phyloP scores from a whole-genome alignment of 73 alveolate species.

The Paramecium bursaria region DNA sequence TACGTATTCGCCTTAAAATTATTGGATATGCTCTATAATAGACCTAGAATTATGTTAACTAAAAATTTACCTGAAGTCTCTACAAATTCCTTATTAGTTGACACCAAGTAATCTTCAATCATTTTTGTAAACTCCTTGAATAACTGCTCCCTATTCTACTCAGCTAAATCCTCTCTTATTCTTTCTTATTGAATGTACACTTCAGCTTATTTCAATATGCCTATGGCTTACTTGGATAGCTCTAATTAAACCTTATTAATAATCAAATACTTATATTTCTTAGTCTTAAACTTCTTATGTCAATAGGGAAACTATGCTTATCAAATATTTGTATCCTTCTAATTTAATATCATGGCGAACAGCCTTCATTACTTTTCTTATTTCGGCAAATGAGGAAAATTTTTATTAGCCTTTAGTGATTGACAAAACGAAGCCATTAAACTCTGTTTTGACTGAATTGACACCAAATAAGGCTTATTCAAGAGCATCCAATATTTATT shows the following conservation, averaged over 20 bases:
- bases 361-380: neutral
- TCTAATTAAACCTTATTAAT: neutral
- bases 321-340: slow-evolving; percentile 36
- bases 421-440: slow-evolving; percentile 27
- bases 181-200: slow-evolving; percentile 41
- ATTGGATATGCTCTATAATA: slow-evolving; percentile 12
- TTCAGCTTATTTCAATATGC: slow-evolving; percentile 20
- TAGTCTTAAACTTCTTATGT: neutral
- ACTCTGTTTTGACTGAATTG: neutral
- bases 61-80: slow-evolving; percentile 18
- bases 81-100: neutral
- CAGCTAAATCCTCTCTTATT: slow-evolving; percentile 48
- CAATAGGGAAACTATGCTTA: neutral
- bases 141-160: neutral
- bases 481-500: neutral
- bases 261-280: slow-evolving; percentile 7
- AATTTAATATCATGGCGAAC: slow-evolving; percentile 13
- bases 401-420: slow-evolving; percentile 35
- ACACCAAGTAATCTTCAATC: slow-evolving; percentile 9
- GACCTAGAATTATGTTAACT: neutral
- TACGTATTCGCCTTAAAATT: slow-evolving; percentile 2
- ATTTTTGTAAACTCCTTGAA: neutral
- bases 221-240: neutral
- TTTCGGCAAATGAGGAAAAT: slow-evolving; percentile 44
- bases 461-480: slow-evolving; percentile 55